Base-by-base conservation (phyloP, 306 rosid genomes). In the Arachis stenosperma region DNA sequence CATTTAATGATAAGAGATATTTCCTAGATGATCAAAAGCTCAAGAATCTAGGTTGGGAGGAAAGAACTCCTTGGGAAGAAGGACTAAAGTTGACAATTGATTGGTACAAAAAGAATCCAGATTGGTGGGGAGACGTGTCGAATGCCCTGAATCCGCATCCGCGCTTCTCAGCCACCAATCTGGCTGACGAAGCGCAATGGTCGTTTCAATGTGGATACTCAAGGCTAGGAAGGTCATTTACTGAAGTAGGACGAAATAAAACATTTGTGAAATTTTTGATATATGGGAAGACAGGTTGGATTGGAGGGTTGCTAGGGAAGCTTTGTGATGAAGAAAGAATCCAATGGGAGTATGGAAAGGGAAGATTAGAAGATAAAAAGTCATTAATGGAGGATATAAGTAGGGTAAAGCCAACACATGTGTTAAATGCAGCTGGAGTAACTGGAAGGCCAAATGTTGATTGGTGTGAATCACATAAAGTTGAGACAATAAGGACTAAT, bases 61-160 rank as follows among this genome's bases (percentile, higher is more conserved):
- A 88, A 69, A 84, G 67, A 70, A 84, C 85, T 61, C 9, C 69
- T 2, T 90, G 96, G 92, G 88, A 88, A 41, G 87, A 82, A 77
- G 96, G 92, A 70, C 76, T 90, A 42, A 86, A 81, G 75, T 83
- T 29, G 80, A 90, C 90, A 17, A 74, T 88, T 78, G 84, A 86
- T 3, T 90, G 96, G 96, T 88, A 90, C 71, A 81, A 50, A 36
- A 69, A 82, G 2, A 82, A 88, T 52, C 87, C 88, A 0, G 80
- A 73, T 75, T 90, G 96, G 96, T 88, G 96, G 96, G 96, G 96
- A 8, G 86, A 90, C 77, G 92, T 90, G 15, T 75, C 90, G 1
- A 71, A 81, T 17, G 96, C 96, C 3, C 85, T 90, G 43, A 73
- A 82, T 39, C 92, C 96, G 2, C 90, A 84, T 84, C 92, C 96